phyloP scores from a whole-genome alignment of 805 yeast species.

The Ogataea paradorogensis region DNA sequence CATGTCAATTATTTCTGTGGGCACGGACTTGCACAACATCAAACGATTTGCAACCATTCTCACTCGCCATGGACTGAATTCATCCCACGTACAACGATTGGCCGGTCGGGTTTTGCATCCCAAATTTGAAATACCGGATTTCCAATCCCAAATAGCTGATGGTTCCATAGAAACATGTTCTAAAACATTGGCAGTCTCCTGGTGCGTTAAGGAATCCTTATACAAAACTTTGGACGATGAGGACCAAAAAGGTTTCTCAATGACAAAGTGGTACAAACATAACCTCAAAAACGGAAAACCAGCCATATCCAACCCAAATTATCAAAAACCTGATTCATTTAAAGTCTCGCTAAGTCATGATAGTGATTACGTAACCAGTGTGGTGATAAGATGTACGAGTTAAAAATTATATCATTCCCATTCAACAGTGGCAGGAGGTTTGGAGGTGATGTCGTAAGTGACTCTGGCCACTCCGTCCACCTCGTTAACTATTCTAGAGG shows the following conservation, averaged over 20 bases:
- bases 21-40: constrained; percentile 52
- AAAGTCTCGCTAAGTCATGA: constrained; percentile 64
- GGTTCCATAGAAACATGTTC: constrained; percentile 30
- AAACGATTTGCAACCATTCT: constrained; percentile 46
- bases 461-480: constrained; percentile 99
- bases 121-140: constrained; percentile 35
- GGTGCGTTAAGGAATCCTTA: constrained; percentile 78
- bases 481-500: constrained; percentile 96
- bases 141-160: constrained; percentile 22
- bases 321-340: constrained; percentile 43
- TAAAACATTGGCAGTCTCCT: constrained; percentile 49
- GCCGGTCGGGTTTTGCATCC: constrained; percentile 51
- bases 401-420: constrained; percentile 68
- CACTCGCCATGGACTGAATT: constrained; percentile 32
- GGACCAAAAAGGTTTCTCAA: constrained; percentile 52
- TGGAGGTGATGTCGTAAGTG: constrained; percentile 96
- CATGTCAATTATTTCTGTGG: constrained; percentile 27
- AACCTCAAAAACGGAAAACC: constrained; percentile 44
- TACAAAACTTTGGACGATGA: constrained; percentile 52
- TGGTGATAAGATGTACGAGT: constrained; percentile 37
- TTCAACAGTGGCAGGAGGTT: constrained; percentile 99
- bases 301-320: constrained; percentile 32
- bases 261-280: constrained; percentile 57
- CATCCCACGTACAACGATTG: constrained; percentile 37
- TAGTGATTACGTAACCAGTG: constrained; percentile 54